Percentiles rank a stretch among this genome's conserved stretches.
Evolutionary conservation across 2,329 filamentous ascomycete species (phyloP).

Genomic region (Monilinia polystroma): DNA sequence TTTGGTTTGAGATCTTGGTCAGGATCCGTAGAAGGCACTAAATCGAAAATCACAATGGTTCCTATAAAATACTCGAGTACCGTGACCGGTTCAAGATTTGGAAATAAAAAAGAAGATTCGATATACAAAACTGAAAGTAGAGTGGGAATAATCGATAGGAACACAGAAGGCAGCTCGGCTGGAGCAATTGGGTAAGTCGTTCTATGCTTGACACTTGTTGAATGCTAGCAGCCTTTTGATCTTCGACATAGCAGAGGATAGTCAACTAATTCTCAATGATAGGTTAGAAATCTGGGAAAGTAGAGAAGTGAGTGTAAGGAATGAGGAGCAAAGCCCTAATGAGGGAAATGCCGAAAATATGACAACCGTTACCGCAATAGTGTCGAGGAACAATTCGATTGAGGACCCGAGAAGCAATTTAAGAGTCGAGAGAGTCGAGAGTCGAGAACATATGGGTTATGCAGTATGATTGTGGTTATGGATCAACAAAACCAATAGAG

Average conservation of each 20-base stretch:
- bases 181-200: conserved; percentile 10
- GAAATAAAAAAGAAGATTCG: not conserved
- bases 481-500: not conserved
- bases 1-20: conserved; percentile 17
- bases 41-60: not conserved
- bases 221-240: not conserved
- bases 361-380: conserved; percentile 1
- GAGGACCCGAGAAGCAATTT: not conserved
- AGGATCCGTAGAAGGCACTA: not conserved
- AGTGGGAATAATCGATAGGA: not conserved
- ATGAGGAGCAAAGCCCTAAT: not conserved
- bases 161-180: not conserved
- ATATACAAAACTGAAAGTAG: conserved; percentile 10
- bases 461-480: not conserved
- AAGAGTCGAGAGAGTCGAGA: not conserved
- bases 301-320: conserved; percentile 14
- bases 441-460: not conserved
- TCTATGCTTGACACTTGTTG: not conserved
- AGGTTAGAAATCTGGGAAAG: conserved; percentile 21
- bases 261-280: not conserved
- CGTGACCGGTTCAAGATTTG: conserved; percentile 1
- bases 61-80: conserved; percentile 4
- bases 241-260: not conserved
- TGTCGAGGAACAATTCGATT: not conserved
- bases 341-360: not conserved